Base-by-base conservation (phyloP, 2,329 filamentous ascomycete genomes). In the Drechslera avenae region DNA sequence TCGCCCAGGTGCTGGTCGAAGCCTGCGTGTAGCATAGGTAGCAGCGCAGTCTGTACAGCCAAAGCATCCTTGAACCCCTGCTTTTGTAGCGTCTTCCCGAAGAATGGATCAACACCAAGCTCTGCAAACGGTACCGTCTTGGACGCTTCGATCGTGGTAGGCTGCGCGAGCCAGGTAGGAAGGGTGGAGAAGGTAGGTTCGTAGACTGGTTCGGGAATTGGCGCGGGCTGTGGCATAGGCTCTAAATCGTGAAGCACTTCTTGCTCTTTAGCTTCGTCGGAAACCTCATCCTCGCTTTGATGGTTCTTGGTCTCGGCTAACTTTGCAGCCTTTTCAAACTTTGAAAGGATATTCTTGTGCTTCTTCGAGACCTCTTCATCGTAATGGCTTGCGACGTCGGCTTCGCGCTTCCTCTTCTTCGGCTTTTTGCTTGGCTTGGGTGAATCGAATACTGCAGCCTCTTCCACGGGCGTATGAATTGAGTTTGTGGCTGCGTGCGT, bases 221-320 rank as follows among this genome's bases (percentile, higher is more conserved):
- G 83, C 26, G 83, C 82, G 10, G 90, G 91, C 61, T 96, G 91
- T 6, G 91, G 91, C 16, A 96, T 78, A 5, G 91, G 91, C 48
- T 88, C 85, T 1, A 97, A 79, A 17, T 90, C 90, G 46, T 91
- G 86, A 3, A 86, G 69, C 64, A 86, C 81, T 23, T 64, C 64
- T 30, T 60, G 50, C 7, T 63, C 54, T 30, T 59, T 54, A 33
- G 44, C 23, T 63, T 84, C 80, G 10, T 63, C 55, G n/a, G 62
- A 43, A 18, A 57, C 56, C 13, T 62, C 46, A 3, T 64, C 54
- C 1, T 58, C 56, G 4, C 42, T 39, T 6, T 56, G 49, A 26
- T 56, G 55, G 26, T 49, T 47, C 32, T 43, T 53, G 39, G 66
- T 52, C 42, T 67, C 62, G 21, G 64, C 65, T 18, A 67, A 57